Conservation (phyloP, 2,329 filamentous ascomycete genomes). For the Claviceps purpurea region DNA sequence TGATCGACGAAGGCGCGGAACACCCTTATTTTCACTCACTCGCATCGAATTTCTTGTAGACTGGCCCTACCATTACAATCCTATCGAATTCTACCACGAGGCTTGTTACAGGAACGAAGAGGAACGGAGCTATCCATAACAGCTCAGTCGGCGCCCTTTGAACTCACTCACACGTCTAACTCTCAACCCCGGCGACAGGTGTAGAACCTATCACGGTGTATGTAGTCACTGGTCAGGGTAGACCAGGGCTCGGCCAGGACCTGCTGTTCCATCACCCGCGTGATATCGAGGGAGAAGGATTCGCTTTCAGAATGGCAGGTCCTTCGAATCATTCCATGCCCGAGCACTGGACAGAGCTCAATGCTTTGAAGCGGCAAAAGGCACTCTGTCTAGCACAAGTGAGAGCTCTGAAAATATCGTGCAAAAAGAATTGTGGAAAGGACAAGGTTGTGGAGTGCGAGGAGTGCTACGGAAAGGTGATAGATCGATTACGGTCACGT, state of each 20-base stretch:
- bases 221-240: not conserved
- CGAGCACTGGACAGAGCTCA: slow-evolving; percentile 27
- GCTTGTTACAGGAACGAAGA: not conserved
- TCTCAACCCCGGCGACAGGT: not conserved
- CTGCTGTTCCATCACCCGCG: not conserved
- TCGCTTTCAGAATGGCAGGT: slow-evolving; percentile 11
- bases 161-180: not conserved
- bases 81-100: too few relatives aligned
- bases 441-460: slow-evolving; percentile 30
- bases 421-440: slow-evolving; percentile 29
- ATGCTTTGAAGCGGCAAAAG: slow-evolving; percentile 17
- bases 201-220: not conserved
- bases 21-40: too few relatives aligned
- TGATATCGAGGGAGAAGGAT: not conserved
- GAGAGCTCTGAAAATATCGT: slow-evolving; percentile 27
- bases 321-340: slow-evolving; percentile 17
- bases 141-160: not conserved
- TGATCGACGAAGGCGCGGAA: too few relatives aligned
- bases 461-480: slow-evolving; percentile 32
- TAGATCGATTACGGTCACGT: slow-evolving; percentile 29
- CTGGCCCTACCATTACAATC: too few relatives aligned
- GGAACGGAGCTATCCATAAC: not conserved
- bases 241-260: not conserved
- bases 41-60: too few relatives aligned
- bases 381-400: slow-evolving; percentile 27